phyloP scores from a whole-genome alignment of 805 yeast genomes.

The Cyberlindnera maritima region DNA sequence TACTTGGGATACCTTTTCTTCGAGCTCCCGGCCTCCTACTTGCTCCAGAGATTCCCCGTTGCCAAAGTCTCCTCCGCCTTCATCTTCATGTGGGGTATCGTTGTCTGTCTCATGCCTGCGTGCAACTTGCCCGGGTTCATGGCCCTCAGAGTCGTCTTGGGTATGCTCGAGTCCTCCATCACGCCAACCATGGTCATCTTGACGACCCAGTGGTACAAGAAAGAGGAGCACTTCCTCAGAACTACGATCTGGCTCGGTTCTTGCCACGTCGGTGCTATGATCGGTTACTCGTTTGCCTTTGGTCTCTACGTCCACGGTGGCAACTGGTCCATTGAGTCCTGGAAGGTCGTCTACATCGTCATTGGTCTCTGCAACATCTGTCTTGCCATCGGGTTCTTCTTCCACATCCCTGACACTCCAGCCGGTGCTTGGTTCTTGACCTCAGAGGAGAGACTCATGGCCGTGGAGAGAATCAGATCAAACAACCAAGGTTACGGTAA shows the following conservation, averaged over 20 bases:
- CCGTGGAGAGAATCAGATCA: constrained; percentile 42
- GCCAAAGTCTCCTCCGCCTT: constrained; percentile 37
- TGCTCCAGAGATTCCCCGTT: constrained; percentile 46
- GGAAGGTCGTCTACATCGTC: constrained; percentile 53
- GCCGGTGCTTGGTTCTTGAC: constrained; percentile 36
- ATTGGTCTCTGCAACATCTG: constrained; percentile 51
- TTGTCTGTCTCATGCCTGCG: constrained; percentile 32
- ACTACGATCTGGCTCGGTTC: constrained; percentile 30
- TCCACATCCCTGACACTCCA: constrained; percentile 50
- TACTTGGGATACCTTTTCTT: constrained; percentile 57
- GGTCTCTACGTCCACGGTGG: constrained; percentile 30
- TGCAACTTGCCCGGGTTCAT: background rate
- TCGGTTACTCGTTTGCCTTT: constrained; percentile 48
- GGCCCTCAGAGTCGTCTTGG: constrained; percentile 21
- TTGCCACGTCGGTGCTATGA: constrained; percentile 34
- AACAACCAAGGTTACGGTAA: constrained; percentile 46
- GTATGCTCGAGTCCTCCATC: constrained; percentile 45
- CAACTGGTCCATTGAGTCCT: constrained; percentile 38
- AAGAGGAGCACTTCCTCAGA: constrained; percentile 32
- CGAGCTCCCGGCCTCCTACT: constrained; percentile 37
- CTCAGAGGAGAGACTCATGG: constrained; percentile 38
- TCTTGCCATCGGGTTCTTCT: constrained; percentile 38
- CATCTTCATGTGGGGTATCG: constrained; percentile 46
- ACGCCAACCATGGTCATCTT: constrained; percentile 28
- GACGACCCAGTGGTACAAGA: constrained; percentile 19